A percentile compares a stretch with the other conserved stretches of the same genome.
Conservation (phyloP, 495 filamentous ascomycete species). For the Penicillium pancosmium region DNA sequence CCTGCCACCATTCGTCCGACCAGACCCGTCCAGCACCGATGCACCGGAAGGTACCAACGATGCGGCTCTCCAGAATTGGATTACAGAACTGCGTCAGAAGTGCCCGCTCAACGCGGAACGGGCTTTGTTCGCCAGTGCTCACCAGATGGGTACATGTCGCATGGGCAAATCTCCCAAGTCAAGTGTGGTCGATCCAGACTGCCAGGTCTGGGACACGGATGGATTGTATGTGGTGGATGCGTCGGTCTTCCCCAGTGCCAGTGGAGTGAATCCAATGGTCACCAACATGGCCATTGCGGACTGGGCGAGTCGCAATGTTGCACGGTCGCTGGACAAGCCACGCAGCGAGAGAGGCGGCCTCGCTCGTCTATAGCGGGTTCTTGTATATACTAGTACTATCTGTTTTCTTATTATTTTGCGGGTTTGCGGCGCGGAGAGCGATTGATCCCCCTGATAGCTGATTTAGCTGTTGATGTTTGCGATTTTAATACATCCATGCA, state of each 20-base stretch:
- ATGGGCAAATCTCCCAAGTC: conserved; percentile 65
- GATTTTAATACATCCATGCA: neutral
- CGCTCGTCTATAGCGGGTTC: conserved; percentile 19
- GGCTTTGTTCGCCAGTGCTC: conserved; percentile 63
- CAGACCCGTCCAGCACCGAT: conserved; percentile 33
- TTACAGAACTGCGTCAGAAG: conserved; percentile 60
- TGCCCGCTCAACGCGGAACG: conserved; percentile 49
- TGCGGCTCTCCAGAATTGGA: conserved; percentile 67
- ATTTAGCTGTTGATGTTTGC: neutral
- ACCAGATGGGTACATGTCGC: conserved; percentile 90
- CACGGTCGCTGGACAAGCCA: conserved; percentile 28
- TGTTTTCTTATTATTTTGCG: neutral
- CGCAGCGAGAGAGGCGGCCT: conserved; percentile 17
- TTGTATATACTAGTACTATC: neutral
- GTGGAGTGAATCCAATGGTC: conserved; percentile 93
- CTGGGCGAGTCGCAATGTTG: conserved; percentile 44
- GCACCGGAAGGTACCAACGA: conserved; percentile 62
- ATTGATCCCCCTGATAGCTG: neutral
- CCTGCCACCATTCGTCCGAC: conserved; percentile 67
- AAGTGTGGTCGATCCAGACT: conserved; percentile 75
- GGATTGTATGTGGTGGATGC: conserved; percentile 82
- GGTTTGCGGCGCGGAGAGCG: neutral
- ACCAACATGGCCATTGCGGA: conserved; percentile 83
- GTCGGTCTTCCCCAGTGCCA: conserved; percentile 86
- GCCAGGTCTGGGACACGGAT: conserved; percentile 75